These are phyloP conservation scores for Myxozyma vanderwaltii DNA, from an alignment of 805 yeast genomes.

Conservation along the genomic window DNA sequence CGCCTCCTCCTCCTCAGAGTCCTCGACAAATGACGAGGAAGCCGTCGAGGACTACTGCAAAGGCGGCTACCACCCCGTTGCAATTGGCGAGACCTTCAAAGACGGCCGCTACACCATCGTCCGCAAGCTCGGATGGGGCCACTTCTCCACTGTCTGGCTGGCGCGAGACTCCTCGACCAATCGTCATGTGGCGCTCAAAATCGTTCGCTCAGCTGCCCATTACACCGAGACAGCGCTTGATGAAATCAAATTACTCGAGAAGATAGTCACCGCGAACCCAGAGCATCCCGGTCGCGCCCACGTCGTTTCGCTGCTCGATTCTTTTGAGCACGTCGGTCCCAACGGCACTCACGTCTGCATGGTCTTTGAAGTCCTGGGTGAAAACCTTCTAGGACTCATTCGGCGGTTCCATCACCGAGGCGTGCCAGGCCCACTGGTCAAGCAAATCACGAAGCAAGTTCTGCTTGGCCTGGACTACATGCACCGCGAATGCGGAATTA, in stretches of 20 bases:
- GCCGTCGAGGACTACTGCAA: conserved; percentile 78
- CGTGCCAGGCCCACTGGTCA: conserved; percentile 72
- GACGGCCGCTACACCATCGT: conserved; percentile 74
- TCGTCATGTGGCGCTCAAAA: conserved; percentile 88
- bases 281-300: conserved; percentile 80
- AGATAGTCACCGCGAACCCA: conserved; percentile 59
- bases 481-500: conserved; percentile 72
- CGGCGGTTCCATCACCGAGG: conserved; percentile 76
- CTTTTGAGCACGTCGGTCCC: conserved; percentile 82
- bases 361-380: conserved; percentile 98
- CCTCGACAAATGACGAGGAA: conserved; percentile 64
- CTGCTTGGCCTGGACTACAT: conserved; percentile 70
- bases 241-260: conserved; percentile 78
- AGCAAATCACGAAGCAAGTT: conserved; percentile 79
- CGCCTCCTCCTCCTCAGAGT: conserved; percentile 7
- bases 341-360: conserved; percentile 93
- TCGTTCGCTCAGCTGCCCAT: conserved; percentile 86
- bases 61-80: conserved; percentile 97
- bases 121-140: conserved; percentile 98
- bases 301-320: conserved; percentile 78
- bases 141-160: conserved; percentile 93
- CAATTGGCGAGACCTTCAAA: conserved; percentile 81
- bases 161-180: conserved; percentile 58
- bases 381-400: conserved; percentile 81
- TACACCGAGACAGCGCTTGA: conserved; percentile 94